Evolutionary conservation across 108 stramenopile species (phyloP).

Genomic region (Cyclotella cryptica): DNA sequence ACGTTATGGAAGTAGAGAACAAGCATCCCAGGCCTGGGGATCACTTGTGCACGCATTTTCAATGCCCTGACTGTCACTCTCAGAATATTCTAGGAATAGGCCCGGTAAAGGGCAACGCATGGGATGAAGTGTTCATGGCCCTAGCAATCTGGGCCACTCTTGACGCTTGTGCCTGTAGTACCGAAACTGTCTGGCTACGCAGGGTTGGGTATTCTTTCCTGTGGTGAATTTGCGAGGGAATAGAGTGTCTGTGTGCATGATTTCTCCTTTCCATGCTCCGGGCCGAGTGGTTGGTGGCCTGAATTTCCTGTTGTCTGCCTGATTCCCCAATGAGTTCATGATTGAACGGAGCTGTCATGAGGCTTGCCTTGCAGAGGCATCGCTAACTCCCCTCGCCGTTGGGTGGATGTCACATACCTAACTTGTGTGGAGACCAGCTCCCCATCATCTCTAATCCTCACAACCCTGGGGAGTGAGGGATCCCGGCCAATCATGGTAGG

Average conservation of each 20-base stretch:
- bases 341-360: background rate
- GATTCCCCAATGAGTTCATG: slow-evolving; percentile 7
- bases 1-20: no score
- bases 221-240: background rate
- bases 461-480: slow-evolving; percentile 3
- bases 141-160: background rate
- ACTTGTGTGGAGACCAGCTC: background rate
- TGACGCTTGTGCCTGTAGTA: slow-evolving; percentile 1
- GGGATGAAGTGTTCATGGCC: background rate
- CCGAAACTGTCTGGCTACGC: no score
- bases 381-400: background rate
- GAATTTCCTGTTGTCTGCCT: background rate
- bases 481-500: background rate
- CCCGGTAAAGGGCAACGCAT: background rate
- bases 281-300: background rate
- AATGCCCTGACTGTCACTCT: no score
- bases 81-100: background rate
- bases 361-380: background rate
- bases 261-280: background rate
- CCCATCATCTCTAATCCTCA: background rate
- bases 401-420: background rate
- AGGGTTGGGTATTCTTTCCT: no score
- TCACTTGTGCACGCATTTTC: background rate
- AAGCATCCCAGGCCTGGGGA: background rate
- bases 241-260: background rate